Evolutionary conservation across 129 eudicot genomes (phyloP).

Genomic region (Artemisia tridentata): DNA sequence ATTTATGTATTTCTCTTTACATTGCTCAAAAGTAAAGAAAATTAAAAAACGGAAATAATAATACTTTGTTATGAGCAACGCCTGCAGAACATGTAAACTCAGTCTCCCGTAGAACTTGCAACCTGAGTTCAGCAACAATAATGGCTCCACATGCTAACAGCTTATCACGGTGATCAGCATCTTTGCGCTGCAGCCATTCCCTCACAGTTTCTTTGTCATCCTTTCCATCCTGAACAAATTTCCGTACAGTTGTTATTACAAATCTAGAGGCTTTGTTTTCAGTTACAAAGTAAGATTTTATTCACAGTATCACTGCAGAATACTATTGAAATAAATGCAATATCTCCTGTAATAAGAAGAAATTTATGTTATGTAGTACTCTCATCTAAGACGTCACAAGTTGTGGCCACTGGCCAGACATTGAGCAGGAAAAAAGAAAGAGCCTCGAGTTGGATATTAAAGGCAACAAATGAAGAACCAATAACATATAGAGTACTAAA

Average conservation of each 20-base stretch:
- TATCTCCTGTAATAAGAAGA: neutral
- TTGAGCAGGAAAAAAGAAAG: no score
- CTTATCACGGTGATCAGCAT: slow-evolving; percentile 84
- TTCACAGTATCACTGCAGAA: neutral
- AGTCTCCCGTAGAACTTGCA: slow-evolving; percentile 76
- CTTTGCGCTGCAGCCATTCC: slow-evolving; percentile 55
- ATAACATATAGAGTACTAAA: no score
- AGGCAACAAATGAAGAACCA: no score
- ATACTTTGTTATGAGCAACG: slow-evolving; percentile 91
- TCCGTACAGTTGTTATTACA: slow-evolving; percentile 10
- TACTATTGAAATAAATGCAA: neutral
- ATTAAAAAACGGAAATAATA: neutral
- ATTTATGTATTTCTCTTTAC: neutral
- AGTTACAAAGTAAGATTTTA: neutral
- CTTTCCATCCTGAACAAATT: slow-evolving; percentile 39
- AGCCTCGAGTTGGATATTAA: no score
- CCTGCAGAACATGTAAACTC: slow-evolving; percentile 97
- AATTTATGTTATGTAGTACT: neutral
- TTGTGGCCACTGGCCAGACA: neutral
- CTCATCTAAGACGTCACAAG: neutral
- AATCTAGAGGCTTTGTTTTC: neutral
- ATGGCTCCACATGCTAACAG: slow-evolving; percentile 89
- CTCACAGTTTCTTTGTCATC: slow-evolving; percentile 57
- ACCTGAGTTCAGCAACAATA: slow-evolving; percentile 84
- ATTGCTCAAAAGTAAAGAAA: neutral